These are phyloP conservation scores for Phytophthora europaea DNA, from an alignment of 352 stramenopile species.

Conservation along the genomic window DNA sequence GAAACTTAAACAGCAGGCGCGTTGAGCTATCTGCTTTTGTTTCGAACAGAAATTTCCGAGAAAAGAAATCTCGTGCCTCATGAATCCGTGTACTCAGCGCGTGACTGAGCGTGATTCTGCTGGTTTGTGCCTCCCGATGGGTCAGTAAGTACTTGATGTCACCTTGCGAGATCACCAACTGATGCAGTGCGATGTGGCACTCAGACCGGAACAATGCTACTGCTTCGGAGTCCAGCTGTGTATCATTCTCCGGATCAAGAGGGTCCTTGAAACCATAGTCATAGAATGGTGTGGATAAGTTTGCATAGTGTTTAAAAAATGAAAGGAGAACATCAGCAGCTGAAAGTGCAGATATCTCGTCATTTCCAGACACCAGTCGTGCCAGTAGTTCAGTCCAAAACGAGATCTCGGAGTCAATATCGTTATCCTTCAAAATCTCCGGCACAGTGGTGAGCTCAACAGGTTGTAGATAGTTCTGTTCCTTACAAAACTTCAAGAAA, in stretches of 20 bases:
- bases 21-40: constrained; percentile 44
- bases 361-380: constrained; percentile 45
- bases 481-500: constrained; percentile 73
- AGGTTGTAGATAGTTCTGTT: constrained; percentile 53
- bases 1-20: constrained; percentile 49
- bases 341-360: constrained; percentile 41
- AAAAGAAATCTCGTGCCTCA: constrained; percentile 70
- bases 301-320: constrained; percentile 71
- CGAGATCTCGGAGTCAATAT: constrained; percentile 64
- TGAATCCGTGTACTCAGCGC: constrained; percentile 73
- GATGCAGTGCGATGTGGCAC: constrained; percentile 73
- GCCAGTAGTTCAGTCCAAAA: constrained; percentile 75
- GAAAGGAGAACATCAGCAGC: constrained; percentile 64
- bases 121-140: constrained; percentile 61
- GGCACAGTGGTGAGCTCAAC: constrained; percentile 55
- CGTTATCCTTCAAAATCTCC: constrained; percentile 48
- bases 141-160: constrained; percentile 68
- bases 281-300: constrained; percentile 49
- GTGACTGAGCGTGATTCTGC: constrained; percentile 77
- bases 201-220: constrained; percentile 65
- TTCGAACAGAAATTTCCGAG: constrained; percentile 72
- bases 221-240: constrained; percentile 51
- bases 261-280: constrained; percentile 72
- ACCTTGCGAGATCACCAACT: constrained; percentile 68
- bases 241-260: constrained; percentile 75